Evolutionary conservation across 257 asterid genomes (phyloP).

Genomic region (Solanum sejunctum): DNA sequence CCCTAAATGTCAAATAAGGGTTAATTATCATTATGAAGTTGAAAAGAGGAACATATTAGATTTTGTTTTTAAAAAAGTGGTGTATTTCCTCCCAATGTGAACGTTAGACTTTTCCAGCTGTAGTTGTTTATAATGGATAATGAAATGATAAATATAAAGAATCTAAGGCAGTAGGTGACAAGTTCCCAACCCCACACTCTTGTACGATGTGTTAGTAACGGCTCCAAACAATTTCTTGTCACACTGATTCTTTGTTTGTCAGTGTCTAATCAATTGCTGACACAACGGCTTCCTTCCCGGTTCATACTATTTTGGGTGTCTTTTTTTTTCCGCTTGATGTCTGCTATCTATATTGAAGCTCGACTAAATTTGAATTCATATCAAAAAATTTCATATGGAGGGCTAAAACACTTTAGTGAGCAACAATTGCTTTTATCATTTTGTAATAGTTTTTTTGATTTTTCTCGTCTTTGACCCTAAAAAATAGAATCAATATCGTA

Average conservation of each 20-base stretch:
- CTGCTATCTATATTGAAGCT: no score
- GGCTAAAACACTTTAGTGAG: no score
- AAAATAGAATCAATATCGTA: no score
- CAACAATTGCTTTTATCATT: no score
- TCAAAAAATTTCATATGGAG: no score
- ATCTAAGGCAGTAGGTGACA: neutral
- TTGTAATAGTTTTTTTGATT: no score
- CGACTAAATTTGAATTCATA: no score
- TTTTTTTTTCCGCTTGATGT: no score
- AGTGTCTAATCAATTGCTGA: neutral
- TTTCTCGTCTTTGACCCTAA: no score
- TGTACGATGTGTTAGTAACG: neutral
- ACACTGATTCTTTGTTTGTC: neutral
- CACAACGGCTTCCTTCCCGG: neutral
- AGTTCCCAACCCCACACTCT: neutral
- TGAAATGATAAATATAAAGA: neutral
- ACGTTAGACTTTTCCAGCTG: constrained; percentile 6
- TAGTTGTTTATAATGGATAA: neutral
- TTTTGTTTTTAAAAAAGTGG: neutral
- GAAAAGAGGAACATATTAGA: neutral
- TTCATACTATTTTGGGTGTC: neutral
- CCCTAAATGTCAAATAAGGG: no score
- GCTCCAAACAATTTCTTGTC: neutral
- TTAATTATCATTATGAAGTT: neutral
- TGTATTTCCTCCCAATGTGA: neutral